These are phyloP conservation scores for Asparagopsis taxiformis DNA, from an alignment of 31 red algal species.

Conservation along the genomic window DNA sequence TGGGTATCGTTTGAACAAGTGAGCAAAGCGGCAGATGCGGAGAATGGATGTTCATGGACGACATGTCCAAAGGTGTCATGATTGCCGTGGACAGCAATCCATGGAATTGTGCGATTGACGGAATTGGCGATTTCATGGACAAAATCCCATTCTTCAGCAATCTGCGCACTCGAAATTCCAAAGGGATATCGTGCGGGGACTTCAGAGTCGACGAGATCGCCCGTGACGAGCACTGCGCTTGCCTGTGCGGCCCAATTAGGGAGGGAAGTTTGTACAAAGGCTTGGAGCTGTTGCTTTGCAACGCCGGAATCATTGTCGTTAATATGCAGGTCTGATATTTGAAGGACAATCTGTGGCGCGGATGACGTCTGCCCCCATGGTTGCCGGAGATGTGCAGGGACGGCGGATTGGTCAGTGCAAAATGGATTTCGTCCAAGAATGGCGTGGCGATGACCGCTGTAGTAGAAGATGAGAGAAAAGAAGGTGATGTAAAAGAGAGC, in stretches of 20 bases:
- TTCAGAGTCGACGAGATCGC: conserved; percentile 56
- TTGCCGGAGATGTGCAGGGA: neutral
- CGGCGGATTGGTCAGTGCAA: conserved; percentile 25
- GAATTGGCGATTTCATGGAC: conserved; percentile 4
- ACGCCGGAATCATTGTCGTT: neutral
- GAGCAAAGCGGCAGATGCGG: neutral
- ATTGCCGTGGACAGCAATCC: conserved; percentile 50
- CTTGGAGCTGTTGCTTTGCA: conserved; percentile 8
- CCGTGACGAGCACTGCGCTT: conserved; percentile 37
- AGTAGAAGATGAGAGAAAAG: conserved; percentile 16
- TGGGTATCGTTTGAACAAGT: neutral
- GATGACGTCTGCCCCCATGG: neutral
- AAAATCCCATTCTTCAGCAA: conserved; percentile 28
- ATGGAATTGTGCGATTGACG: conserved; percentile 22
- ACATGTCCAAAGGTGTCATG: conserved; percentile 49
- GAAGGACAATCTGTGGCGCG: conserved; percentile 17
- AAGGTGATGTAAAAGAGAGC: conserved; percentile 12
- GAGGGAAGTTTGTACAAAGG: conserved; percentile 20
- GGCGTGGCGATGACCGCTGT: conserved; percentile 47
- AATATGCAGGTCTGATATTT: conserved; percentile 57
- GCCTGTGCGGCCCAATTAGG: conserved; percentile 15
- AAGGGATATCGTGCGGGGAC: conserved; percentile 14
- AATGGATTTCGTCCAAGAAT: conserved; percentile 23
- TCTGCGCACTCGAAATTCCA: conserved; percentile 31
- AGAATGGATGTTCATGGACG: neutral